Percentiles rank a stretch among this genome's conserved stretches.
Conservation (phyloP, 371 early-diverging fungal species). For the Saksenaea oblongispora region DNA sequence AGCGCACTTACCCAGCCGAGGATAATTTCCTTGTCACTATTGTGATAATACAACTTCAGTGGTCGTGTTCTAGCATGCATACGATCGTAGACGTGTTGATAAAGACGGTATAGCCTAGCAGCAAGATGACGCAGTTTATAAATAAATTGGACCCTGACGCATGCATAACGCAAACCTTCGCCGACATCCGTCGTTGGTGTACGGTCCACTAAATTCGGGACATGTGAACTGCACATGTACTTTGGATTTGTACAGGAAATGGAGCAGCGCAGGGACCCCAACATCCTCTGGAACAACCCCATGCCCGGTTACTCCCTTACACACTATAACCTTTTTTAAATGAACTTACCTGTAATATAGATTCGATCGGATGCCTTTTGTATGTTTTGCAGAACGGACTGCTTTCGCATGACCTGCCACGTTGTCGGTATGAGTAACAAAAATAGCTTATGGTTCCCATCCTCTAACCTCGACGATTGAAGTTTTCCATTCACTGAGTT, state of each 20-base stretch:
- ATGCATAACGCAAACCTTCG: constrained; percentile 27
- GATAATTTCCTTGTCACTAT: constrained; percentile 62
- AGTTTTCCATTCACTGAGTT: constrained; percentile 72
- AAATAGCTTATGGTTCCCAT: not conserved
- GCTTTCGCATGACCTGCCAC: constrained; percentile 27
- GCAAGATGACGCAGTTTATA: not conserved
- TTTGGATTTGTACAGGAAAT: constrained; percentile 77
- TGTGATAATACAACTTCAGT: constrained; percentile 61
- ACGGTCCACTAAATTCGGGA: constrained; percentile 57
- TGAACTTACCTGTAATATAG: constrained; percentile 33
- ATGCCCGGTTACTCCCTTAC: not conserved
- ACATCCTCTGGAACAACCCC: constrained; percentile 50
- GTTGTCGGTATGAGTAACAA: not conserved
- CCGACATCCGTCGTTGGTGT: constrained; percentile 39
- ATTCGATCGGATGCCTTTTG: constrained; percentile 31
- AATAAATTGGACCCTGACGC: constrained; percentile 2
- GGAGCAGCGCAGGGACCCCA: constrained; percentile 69
- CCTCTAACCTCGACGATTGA: constrained; percentile 60
- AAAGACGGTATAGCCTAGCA: constrained; percentile 59
- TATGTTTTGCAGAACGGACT: constrained; percentile 25
- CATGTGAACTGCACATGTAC: constrained; percentile 69
- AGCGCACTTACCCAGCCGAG: constrained; percentile 69
- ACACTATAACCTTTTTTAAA: not conserved
- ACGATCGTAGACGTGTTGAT: constrained; percentile 66
- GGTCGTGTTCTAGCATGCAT: constrained; percentile 63